Evolutionary conservation across 805 yeast species (phyloP), one percentile per base, ranked within the genome.

Genomic region (Candida coquimbonensis): DNA sequence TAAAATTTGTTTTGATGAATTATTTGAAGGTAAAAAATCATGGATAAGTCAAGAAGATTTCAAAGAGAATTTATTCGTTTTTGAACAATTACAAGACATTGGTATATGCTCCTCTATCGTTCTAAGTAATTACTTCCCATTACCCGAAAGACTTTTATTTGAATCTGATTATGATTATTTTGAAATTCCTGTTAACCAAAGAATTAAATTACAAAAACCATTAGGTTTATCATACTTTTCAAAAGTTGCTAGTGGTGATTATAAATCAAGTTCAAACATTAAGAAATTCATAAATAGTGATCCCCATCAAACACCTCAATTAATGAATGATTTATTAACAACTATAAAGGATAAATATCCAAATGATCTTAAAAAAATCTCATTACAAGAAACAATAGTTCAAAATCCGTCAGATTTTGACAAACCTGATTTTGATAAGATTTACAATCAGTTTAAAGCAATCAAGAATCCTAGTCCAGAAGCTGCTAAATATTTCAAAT

Each of bases 31-130:
- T 2, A 50, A 44, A 38, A 61, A 60, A 44, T 36, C 54, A 7
- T 61, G 64, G 63, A 34, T 57, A 21, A 62, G 54, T 44, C 48
- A 49, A 6, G 53, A 56, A 45, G 37, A 32, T 17, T 36, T 51
- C 41, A 35, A 46, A 19, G 39, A 42, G 25, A 39, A 44, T 16
- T 5, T 52, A 1, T 43, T 34, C 46, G 54, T 51, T 24, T 54
- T 48, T 38, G 62, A 62, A 40, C 62, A 62, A 38, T 24, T 60
- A 34, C 58, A 60, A 49, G 47, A 48, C 12, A 53, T 60, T 45
- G 61, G 55, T 7, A 49, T 56, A 11, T 62, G 66, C 41, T 52
- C 64, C 1, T 55, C 65, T 3, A 55, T 60, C 29, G 58, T 50
- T 49, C 57, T 54, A 44, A 53, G 55, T 42, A 57, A 48, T 44